A percentile compares a stretch with the other conserved stretches of the same genome.
These are phyloP conservation scores for Calonectria fujianensis DNA, from an alignment of 2,329 filamentous ascomycete genomes.

Conservation along the genomic window DNA sequence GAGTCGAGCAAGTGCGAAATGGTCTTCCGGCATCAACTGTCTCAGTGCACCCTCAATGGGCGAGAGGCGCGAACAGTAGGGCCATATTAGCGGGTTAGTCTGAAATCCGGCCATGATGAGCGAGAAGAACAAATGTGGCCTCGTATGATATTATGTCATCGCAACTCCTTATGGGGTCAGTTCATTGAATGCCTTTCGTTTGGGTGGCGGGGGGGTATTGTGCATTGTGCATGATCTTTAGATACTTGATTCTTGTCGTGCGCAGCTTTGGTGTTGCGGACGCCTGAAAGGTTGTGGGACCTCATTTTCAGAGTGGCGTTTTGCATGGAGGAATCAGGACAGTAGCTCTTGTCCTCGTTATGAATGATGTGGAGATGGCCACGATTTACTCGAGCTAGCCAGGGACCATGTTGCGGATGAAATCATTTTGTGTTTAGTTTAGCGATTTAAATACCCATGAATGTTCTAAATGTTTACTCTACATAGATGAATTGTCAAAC, in stretches of 20 bases:
- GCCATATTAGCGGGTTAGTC: neutral
- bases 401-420: neutral
- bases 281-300: neutral
- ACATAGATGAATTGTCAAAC: neutral
- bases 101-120: neutral
- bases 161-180: neutral
- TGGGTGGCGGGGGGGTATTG: neutral
- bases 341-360: neutral
- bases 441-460: neutral
- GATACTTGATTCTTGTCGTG: neutral
- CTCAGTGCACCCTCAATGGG: neutral
- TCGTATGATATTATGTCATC: too few relatives aligned
- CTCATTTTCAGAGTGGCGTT: neutral
- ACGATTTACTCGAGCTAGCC: neutral
- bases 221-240: neutral
- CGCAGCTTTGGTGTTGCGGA: neutral
- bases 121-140: too few relatives aligned
- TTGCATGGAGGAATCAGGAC: neutral
- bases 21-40: neutral
- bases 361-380: neutral
- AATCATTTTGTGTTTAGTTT: too few relatives aligned
- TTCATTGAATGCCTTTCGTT: neutral
- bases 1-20: neutral
- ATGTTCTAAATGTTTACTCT: neutral
- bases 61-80: neutral